Evolutionary conservation across 2,329 filamentous ascomycete genomes (phyloP).

Genomic region (Thermoascus crustaceus): DNA sequence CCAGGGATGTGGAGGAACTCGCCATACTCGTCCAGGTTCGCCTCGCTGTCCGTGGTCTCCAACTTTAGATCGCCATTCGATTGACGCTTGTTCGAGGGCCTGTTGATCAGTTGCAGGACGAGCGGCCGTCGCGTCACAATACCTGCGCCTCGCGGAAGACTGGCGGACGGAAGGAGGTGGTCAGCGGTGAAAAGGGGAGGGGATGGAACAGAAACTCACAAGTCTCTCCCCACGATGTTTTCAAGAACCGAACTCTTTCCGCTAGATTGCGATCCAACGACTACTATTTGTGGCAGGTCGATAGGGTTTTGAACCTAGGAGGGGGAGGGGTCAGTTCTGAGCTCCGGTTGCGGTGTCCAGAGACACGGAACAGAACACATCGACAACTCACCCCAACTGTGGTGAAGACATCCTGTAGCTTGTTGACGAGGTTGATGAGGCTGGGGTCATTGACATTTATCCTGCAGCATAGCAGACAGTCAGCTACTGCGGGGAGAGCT

Average conservation of each 20-base stretch:
- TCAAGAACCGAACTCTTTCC: constrained; percentile 98
- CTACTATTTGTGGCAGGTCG: constrained; percentile 94
- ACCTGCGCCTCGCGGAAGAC: constrained; percentile 90
- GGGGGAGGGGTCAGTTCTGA: constrained; percentile 19
- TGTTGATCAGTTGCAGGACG: constrained; percentile 96
- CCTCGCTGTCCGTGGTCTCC: constrained; percentile 68
- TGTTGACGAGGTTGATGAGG: constrained; percentile 83
- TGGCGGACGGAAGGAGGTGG: constrained; percentile 31
- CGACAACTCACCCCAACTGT: constrained; percentile 76
- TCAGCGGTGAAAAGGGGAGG: constrained; percentile 18
- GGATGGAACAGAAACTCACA: constrained; percentile 54
- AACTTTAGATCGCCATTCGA: constrained; percentile 65
- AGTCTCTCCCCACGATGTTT: constrained; percentile 97
- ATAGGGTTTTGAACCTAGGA: constrained; percentile 90
- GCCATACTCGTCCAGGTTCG: constrained; percentile 94
- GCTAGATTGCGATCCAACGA: constrained; percentile 96
- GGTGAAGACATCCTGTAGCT: constrained; percentile 97
- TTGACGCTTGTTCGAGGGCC: constrained; percentile 54
- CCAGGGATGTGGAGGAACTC: constrained; percentile 97
- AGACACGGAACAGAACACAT: constrained; percentile 4
- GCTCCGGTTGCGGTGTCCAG: too few species aligned
- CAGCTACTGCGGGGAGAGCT: constrained; percentile 18
- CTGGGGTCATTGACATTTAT: constrained; percentile 65
- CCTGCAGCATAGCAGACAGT: constrained; percentile 33
- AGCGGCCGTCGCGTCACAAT: constrained; percentile 95